Evolutionary conservation across 2,329 filamentous ascomycete species (phyloP), one percentile per base, ranked within the genome.

Genomic region (Hypoxylon sp.): DNA sequence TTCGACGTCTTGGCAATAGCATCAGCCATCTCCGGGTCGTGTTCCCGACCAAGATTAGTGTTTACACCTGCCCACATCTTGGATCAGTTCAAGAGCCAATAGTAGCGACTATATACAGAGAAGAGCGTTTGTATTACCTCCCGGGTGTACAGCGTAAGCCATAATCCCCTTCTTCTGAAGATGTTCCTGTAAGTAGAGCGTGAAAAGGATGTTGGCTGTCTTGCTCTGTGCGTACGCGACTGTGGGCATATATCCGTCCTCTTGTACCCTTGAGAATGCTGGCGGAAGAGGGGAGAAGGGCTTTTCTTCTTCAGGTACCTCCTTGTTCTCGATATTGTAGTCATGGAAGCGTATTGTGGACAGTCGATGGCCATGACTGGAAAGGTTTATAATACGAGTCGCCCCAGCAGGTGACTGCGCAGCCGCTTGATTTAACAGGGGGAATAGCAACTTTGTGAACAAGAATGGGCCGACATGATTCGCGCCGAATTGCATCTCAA

Each of bases 181-280:
- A 26, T 68, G 64, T 23, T 71, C 55, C 8, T 75, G 72, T 8
- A 78, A 65, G 8, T 65, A 69, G 17, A 73, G 49, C 0, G 68
- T 73, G 50, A 78, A 77, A 34, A 79, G 60, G 7, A 80, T 73
- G 44, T 80, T 78, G 2, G 77, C 78, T 20, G 77, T 77, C 64
- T 82, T 82, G 59, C 75, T 77, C 57, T 79, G 77, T 2, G 71
- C 73, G 52, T 82, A 82, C 2, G 76, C 76, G 11, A 70, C 55
- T n/a, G 67, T 69, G 5, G 67, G 63, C 45, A 71, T 64, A 43
- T 73, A 74, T 3, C 71, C 71, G 36, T 73, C 69, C 0, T 64
- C 57, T 57, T 63, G 57, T 9, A 56, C 60, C 41, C 63, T 70
- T 11, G 52, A 63, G 35, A 71, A 72, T 0, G 63, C 61, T 1